These are phyloP conservation scores for Paecilomyces niveus DNA, from an alignment of 2,329 filamentous ascomycete genomes.

Conservation along the genomic window DNA sequence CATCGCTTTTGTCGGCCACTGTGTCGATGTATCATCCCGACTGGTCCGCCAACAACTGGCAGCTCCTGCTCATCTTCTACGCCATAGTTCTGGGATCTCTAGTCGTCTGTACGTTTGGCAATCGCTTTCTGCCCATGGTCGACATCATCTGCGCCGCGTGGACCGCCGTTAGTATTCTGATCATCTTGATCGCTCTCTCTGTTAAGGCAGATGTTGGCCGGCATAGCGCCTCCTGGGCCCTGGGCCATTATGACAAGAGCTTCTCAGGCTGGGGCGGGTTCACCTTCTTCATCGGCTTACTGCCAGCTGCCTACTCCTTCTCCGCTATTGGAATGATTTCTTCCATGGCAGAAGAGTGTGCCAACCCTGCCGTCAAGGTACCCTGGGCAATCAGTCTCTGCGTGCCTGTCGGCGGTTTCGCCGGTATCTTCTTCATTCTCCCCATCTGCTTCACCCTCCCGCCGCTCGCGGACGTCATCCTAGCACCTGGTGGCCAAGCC, in stretches of 20 bases:
- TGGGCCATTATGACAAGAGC: conserved; percentile 51
- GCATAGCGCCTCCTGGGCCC: conserved; percentile 44
- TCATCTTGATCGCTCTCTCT: conserved; percentile 51
- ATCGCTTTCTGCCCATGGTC: conserved; percentile 58
- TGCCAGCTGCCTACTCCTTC: conserved; percentile 54
- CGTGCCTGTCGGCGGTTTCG: conserved; percentile 47
- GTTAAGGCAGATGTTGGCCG: conserved; percentile 48
- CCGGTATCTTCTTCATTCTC: conserved; percentile 50
- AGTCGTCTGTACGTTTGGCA: conserved; percentile 59
- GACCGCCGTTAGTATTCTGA: conserved; percentile 49
- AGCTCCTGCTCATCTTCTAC: conserved; percentile 65
- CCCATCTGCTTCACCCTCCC: conserved; percentile 48
- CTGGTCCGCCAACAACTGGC: conserved; percentile 51
- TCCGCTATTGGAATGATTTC: conserved; percentile 57
- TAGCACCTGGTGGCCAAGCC: conserved; percentile 41
- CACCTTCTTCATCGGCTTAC: conserved; percentile 56
- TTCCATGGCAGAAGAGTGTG: conserved; percentile 56
- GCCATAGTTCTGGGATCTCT: conserved; percentile 60
- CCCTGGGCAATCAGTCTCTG: conserved; percentile 47
- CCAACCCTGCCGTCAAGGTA: conserved; percentile 46
- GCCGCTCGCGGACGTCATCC: conserved; percentile 38
- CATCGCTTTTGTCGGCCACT: conserved; percentile 46
- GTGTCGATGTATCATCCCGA: conserved; percentile 49
- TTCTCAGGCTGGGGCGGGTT: conserved; percentile 54
- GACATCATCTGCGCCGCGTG: conserved; percentile 53